These are phyloP conservation scores for Aureobasidium pullulans DNA, from an alignment of 2,329 filamentous ascomycete species.

Conservation along the genomic window DNA sequence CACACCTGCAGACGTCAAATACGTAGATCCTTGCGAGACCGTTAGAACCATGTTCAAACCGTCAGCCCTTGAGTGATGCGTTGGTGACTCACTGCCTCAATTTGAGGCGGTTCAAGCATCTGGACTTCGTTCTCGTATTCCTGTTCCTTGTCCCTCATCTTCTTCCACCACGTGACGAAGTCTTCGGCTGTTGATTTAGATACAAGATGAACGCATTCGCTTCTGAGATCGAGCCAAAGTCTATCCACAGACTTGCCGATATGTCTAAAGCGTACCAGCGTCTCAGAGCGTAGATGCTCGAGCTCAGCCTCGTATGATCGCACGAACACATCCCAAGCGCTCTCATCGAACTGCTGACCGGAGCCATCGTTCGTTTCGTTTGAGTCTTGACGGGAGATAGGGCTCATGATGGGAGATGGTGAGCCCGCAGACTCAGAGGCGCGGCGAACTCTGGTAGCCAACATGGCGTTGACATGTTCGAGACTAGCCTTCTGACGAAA, in stretches of 20 bases:
- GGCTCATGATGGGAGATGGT: neutral
- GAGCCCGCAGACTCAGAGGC: neutral
- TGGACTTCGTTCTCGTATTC: conserved; percentile 24
- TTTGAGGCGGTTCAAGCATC: conserved; percentile 14
- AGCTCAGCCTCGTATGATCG: conserved; percentile 25
- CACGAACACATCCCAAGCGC: conserved; percentile 26
- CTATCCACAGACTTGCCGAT: conserved; percentile 23
- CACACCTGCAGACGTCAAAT: too few relatives aligned
- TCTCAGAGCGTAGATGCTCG: conserved; percentile 30
- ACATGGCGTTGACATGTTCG: conserved; percentile 17
- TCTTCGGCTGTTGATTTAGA: conserved; percentile 22
- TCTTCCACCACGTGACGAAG: conserved; percentile 35
- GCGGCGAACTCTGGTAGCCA: conserved; percentile 10
- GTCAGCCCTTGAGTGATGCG: conserved; percentile 14
- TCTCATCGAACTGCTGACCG: conserved; percentile 21
- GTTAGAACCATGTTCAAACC: conserved; percentile 1
- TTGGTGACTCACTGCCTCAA: conserved; percentile 15
- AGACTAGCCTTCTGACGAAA: conserved; percentile 17
- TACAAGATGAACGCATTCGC: neutral
- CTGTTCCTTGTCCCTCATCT: conserved; percentile 27
- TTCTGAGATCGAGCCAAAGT: conserved; percentile 18
- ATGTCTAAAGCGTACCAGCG: conserved; percentile 38
- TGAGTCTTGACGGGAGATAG: neutral
- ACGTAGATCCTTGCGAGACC: too few relatives aligned
- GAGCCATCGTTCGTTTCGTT: neutral